Percentiles rank a stretch among this genome's conserved stretches.
These are phyloP conservation scores for Colletotrichum sansevieriae DNA, from an alignment of 2,329 filamentous ascomycete species.

Conservation along the genomic window DNA sequence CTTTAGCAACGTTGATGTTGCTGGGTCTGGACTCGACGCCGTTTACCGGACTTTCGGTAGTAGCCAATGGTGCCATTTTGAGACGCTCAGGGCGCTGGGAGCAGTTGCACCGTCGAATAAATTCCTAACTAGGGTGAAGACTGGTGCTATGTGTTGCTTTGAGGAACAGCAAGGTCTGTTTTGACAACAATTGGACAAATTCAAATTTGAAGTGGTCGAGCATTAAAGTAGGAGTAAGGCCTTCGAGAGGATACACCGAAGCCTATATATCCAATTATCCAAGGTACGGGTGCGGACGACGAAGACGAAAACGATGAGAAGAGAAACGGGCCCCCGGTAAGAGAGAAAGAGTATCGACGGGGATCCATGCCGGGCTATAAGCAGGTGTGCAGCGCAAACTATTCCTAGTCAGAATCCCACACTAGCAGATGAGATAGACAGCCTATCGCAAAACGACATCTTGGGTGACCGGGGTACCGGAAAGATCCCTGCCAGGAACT, in stretches of 20 bases:
- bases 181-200: background rate
- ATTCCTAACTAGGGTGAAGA: background rate
- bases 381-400: constrained; percentile 35
- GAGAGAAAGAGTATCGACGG: constrained; percentile 24
- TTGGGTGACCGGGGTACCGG: constrained; percentile 36
- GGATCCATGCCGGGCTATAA: constrained; percentile 22
- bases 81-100: constrained; percentile 5
- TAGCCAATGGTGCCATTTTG: constrained; percentile 37
- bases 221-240: background rate
- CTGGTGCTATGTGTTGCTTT: background rate
- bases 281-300: constrained; percentile 25
- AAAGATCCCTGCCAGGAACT: constrained; percentile 33
- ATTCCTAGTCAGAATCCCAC: constrained; percentile 38
- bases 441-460: constrained; percentile 19
- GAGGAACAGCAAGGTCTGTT: background rate
- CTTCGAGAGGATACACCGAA: constrained; percentile 7
- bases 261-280: constrained; percentile 29
- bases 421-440: constrained; percentile 35
- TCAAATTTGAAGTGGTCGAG: background rate
- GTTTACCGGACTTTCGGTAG: constrained; percentile 15
- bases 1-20: constrained; percentile 31
- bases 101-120: background rate
- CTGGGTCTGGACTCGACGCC: constrained; percentile 11
- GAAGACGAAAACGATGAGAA: constrained; percentile 10
- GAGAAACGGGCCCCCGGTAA: background rate